Percentiles rank a stretch among this genome's conserved stretches.
These are phyloP conservation scores for Penicillium decumbens DNA, from an alignment of 2,329 filamentous ascomycete genomes.

Conservation along the genomic window DNA sequence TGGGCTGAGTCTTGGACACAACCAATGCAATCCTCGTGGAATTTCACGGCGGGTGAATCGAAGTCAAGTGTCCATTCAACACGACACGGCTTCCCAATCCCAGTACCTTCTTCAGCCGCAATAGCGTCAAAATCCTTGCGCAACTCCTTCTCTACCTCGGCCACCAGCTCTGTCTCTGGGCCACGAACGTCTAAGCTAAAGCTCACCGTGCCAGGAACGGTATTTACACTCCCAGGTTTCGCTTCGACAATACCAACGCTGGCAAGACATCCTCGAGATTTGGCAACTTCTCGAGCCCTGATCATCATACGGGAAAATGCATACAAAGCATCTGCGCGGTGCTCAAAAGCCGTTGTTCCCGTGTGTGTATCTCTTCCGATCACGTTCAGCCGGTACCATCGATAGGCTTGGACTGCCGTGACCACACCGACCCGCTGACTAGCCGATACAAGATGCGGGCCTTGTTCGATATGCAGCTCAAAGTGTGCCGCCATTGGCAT, in stretches of 20 bases:
- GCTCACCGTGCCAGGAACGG: slow-evolving; percentile 62
- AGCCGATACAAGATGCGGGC: slow-evolving; percentile 64
- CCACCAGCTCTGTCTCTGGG: slow-evolving; percentile 53
- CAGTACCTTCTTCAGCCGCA: slow-evolving; percentile 54
- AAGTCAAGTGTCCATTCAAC: slow-evolving; percentile 60
- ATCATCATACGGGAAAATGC: slow-evolving; percentile 64
- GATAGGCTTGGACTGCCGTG: slow-evolving; percentile 67
- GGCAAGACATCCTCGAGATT: slow-evolving; percentile 57
- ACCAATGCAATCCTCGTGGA: slow-evolving; percentile 63
- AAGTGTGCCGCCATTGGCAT: slow-evolving; percentile 70
- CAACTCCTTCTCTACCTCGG: slow-evolving; percentile 55
- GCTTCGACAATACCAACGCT: slow-evolving; percentile 66
- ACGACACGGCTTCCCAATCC: slow-evolving; percentile 48
- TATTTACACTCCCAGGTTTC: slow-evolving; percentile 67
- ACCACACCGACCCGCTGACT: slow-evolving; percentile 65
- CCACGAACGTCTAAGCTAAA: slow-evolving; percentile 67
- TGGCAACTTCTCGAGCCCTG: slow-evolving; percentile 60
- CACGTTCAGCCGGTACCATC: slow-evolving; percentile 66
- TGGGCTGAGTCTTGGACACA: slow-evolving; percentile 59
- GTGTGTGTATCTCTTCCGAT: slow-evolving; percentile 67
- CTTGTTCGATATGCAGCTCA: slow-evolving; percentile 79
- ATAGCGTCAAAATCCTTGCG: slow-evolving; percentile 57
- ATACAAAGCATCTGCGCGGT: slow-evolving; percentile 64
- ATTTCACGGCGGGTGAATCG: slow-evolving; percentile 56
- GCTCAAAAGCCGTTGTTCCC: slow-evolving; percentile 65